These are phyloP conservation scores for Boletus rubescentipes DNA, from an alignment of 768 basidiomycete genomes.

Conservation along the genomic window DNA sequence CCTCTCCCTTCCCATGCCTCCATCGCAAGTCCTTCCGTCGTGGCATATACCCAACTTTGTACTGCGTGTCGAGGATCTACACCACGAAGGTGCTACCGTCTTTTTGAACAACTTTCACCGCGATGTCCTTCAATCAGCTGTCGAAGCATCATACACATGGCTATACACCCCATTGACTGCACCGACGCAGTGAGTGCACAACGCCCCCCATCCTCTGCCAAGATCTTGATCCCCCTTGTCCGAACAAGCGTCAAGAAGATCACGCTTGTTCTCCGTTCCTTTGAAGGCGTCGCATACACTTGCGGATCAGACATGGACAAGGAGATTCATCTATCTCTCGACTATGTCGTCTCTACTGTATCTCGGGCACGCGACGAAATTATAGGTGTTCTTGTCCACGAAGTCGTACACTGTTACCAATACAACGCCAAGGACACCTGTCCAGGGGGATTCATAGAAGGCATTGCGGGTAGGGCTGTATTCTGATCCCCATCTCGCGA, in stretches of 20 bases:
- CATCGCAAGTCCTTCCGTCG: slow-evolving; percentile 21
- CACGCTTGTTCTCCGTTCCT: slow-evolving; percentile 58
- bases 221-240: slow-evolving; percentile 7
- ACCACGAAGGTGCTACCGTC: slow-evolving; percentile 54
- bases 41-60: slow-evolving; percentile 60
- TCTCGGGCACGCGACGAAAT: slow-evolving; percentile 58
- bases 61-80: slow-evolving; percentile 57
- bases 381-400: slow-evolving; percentile 67
- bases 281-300: slow-evolving; percentile 73
- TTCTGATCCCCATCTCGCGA: not conserved
- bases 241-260: slow-evolving; percentile 49
- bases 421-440: slow-evolving; percentile 59
- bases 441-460: slow-evolving; percentile 74
- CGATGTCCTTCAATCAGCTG: slow-evolving; percentile 37
- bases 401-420: slow-evolving; percentile 80
- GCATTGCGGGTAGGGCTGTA: slow-evolving; percentile 64
- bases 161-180: slow-evolving; percentile 45
- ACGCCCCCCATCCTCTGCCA: not conserved
- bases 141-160: slow-evolving; percentile 40
- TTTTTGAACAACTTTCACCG: slow-evolving; percentile 54
- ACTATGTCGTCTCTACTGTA: slow-evolving; percentile 51
- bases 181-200: slow-evolving; percentile 46
- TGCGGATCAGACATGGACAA: slow-evolving; percentile 56
- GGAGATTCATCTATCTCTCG: slow-evolving; percentile 71
- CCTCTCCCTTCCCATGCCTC: slow-evolving; percentile 21